phyloP scores from a whole-genome alignment of 2,329 filamentous ascomycete genomes.

The Colletotrichum eleusines region DNA sequence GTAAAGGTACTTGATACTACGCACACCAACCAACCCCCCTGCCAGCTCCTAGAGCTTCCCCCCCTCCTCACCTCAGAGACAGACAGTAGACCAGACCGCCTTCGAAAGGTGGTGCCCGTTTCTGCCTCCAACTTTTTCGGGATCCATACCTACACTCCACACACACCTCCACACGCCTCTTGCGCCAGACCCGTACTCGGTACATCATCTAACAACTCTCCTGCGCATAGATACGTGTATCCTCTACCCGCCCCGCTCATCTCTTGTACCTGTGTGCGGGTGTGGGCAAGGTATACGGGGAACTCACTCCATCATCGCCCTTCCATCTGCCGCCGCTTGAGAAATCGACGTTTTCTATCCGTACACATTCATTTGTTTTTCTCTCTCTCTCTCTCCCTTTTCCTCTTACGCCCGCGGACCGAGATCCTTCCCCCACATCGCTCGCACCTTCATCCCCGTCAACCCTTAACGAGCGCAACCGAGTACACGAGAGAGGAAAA shows the following conservation, averaged over 20 bases:
- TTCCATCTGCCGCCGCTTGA: conserved; percentile 23
- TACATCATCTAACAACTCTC: conserved; percentile 19
- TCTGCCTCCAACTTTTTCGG: conserved; percentile 32
- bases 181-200: neutral
- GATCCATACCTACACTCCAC: conserved; percentile 8
- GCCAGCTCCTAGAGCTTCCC: neutral
- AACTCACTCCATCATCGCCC: conserved; percentile 30
- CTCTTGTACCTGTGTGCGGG: conserved; percentile 1
- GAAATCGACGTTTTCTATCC: conserved; percentile 32
- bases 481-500: neutral
- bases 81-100: conserved; percentile 36
- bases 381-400: neutral
- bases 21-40: neutral
- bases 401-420: conserved; percentile 40
- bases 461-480: conserved; percentile 24
- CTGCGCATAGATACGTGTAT: conserved; percentile 1
- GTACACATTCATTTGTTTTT: conserved; percentile 12
- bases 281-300: conserved; percentile 25
- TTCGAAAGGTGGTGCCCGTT: conserved; percentile 23
- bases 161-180: conserved; percentile 13
- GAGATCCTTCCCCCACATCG: conserved; percentile 44
- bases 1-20: neutral
- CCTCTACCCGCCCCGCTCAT: conserved; percentile 21
- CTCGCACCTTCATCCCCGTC: conserved; percentile 45
- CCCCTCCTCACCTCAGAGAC: neutral